Evolutionary conservation across 345 rosid species (phyloP), one percentile per base, ranked within the genome.

Genomic region (Hibiscus mutabilis): DNA sequence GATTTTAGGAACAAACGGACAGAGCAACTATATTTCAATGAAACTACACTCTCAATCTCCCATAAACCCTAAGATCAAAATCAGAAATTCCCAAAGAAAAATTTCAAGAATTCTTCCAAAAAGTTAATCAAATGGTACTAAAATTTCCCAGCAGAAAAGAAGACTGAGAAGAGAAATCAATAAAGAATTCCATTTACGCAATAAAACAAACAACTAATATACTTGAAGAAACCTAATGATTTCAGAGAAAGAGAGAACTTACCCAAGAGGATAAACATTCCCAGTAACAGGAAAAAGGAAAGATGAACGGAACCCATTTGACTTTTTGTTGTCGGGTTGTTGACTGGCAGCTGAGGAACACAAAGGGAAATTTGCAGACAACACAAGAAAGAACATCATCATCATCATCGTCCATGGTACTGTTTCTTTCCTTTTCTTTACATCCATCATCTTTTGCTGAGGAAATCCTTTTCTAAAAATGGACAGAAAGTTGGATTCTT

Each of bases 211-310:
- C 18, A 49, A 15, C 53, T 14, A 49, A 49, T 49, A 49, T 0
- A 47, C 52, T 13, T 14, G 52, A 47, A 56, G 49, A 31, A 24
- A 25, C 24, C 2, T 31, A 57, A 16, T 62, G 47, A 35, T 10
- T 19, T 63, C 9, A 18, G 24, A 52, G 14, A 74, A 47, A 67
- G 66, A 2, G 51, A 14, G 37, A 64, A 25, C 82, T 6, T 73
- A 94, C 99, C 99, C 99, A 67, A 85, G 89, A 75, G 99, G 99
- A 76, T 91, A 90, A 72, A 91, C 96, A 75, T 88, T 91, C 16
- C 99, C 99, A 25, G 82, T 69, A 73, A 91, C 60, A 0, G 87
- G 89, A 40, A 94, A 84, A 13, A 94, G 83, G 51, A 83, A 75
- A 74, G 53, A 82, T 71, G 92, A 85, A 59, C 76, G 79, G 63